A percentile compares a stretch with the other conserved stretches of the same genome.
phyloP scores from a whole-genome alignment of 2,329 filamentous ascomycete genomes.

The Colletotrichum sp. region DNA sequence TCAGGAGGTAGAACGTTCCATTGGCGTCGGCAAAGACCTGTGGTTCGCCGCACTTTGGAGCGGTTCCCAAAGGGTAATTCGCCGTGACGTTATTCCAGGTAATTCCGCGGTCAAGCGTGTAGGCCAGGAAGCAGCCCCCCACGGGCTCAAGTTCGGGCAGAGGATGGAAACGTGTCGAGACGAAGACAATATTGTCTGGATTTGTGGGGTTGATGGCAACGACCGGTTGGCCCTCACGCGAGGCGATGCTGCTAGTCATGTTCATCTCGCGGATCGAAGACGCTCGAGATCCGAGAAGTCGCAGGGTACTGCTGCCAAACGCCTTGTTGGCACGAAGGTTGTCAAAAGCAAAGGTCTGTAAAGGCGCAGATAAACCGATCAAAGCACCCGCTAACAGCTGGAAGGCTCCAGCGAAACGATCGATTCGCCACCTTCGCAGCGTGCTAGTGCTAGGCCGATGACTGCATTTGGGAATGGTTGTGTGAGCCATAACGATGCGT shows the following conservation, averaged over 20 bases:
- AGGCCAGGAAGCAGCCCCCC: background rate
- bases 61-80: background rate
- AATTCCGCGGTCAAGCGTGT: background rate
- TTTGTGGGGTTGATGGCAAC: background rate
- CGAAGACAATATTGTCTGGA: background rate
- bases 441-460: background rate
- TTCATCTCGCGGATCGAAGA: background rate
- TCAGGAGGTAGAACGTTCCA: background rate
- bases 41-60: background rate
- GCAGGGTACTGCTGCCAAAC: background rate
- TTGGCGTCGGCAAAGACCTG: background rate
- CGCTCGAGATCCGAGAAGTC: background rate
- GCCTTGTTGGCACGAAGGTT: background rate
- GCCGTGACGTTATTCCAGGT: background rate
- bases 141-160: background rate
- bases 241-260: background rate
- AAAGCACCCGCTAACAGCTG: background rate
- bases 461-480: background rate
- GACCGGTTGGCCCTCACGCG: background rate
- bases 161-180: background rate
- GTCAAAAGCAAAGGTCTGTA: background rate
- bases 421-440: background rate
- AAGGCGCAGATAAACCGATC: background rate
- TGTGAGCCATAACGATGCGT: background rate
- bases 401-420: background rate